Evolutionary conservation across 257 asterid genomes (phyloP), one percentile per base, ranked within the genome.

Genomic region (Osmanthus fragrans): DNA sequence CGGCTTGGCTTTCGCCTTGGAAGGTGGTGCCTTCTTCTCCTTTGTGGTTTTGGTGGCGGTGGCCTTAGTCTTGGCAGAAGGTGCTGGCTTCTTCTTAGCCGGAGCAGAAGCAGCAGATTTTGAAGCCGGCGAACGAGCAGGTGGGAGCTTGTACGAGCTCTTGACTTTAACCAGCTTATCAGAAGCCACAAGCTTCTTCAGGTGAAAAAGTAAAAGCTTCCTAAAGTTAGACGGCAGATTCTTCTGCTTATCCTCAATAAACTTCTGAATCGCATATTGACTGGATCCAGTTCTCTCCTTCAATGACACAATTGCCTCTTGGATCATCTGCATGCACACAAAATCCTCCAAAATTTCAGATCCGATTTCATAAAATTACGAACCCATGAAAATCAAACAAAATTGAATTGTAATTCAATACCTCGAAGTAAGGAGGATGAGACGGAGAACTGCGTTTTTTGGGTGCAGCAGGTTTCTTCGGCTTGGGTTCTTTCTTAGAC

Each of bases 351-450:
- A n/a, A 64, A 64, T 29, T 5, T 79, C 83, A 83, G 79, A 84
- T 54, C 79, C 3, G 73, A 73, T 16, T 82, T 32, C 73, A 19
- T 75, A 54, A 73, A 73, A 36, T 7, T 3, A 7, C 0, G 37
- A 76, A 11, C 64, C 18, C 4, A 51, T 2, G 0, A 15, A 70
- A 51, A 13, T 1, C 2, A 7, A 42, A 70, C 49, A 60, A 5
- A 60, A 78, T 29, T 3, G 8, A 54, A 58, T 19, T 7, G 0
- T 3, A 5, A 54, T 18, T n/a, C 25, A 19, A 74, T 85, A 89
- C 98, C 94, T 91, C 98, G 27, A 90, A 87, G 87, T 93, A 91
- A 21, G 97, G 84, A 16, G 98, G 98, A 70, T 93, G 98, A 45
- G 87, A 18, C 5, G 90, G 23, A 0, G 86, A 2, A 13, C n/a